Percentiles rank a stretch among this genome's conserved stretches.
phyloP scores from a whole-genome alignment of 305 asterid species.

The Plantago rigida region DNA sequence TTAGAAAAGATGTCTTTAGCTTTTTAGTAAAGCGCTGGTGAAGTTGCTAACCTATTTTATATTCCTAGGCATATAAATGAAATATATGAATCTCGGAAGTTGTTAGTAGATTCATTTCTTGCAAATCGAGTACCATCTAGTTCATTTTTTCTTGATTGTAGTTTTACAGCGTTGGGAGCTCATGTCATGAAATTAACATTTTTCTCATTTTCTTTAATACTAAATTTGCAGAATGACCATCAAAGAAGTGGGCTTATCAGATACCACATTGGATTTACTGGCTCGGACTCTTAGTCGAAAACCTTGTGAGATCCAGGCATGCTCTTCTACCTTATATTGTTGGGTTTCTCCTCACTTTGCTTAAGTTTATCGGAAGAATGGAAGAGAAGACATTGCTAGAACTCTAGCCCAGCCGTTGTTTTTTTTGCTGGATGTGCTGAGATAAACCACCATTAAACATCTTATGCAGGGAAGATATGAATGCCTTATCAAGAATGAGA shows the following conservation, averaged over 20 bases:
- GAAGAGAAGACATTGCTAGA: conserved; percentile 48
- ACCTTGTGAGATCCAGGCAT: conserved; percentile 49
- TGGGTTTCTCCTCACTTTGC: not conserved
- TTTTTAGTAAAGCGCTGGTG: not conserved
- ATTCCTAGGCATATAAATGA: not conserved
- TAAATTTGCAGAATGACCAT: conserved; percentile 43
- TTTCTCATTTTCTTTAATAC: conserved; percentile 4
- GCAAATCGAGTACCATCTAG: too few relatives aligned
- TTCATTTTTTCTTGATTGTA: too few relatives aligned
- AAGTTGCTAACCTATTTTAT: not conserved
- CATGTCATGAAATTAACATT: conserved; percentile 20
- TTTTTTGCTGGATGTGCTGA: conserved; percentile 51
- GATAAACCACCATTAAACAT: conserved; percentile 57
- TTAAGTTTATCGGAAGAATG: conserved; percentile 12
- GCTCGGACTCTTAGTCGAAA: conserved; percentile 42
- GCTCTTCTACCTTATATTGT: not conserved
- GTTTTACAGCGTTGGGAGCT: conserved; percentile 7
- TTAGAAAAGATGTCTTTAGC: not conserved
- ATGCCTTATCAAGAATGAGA: conserved; percentile 48
- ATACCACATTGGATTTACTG: conserved; percentile 36
- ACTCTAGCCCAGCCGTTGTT: conserved; percentile 46
- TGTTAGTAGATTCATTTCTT: too few relatives aligned
- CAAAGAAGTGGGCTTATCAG: conserved; percentile 39
- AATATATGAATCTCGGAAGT: not conserved
- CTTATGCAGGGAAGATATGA: conserved; percentile 91